phyloP scores from a whole-genome alignment of 1,139 yeast genomes.

The Arxiozyma bovina region DNA sequence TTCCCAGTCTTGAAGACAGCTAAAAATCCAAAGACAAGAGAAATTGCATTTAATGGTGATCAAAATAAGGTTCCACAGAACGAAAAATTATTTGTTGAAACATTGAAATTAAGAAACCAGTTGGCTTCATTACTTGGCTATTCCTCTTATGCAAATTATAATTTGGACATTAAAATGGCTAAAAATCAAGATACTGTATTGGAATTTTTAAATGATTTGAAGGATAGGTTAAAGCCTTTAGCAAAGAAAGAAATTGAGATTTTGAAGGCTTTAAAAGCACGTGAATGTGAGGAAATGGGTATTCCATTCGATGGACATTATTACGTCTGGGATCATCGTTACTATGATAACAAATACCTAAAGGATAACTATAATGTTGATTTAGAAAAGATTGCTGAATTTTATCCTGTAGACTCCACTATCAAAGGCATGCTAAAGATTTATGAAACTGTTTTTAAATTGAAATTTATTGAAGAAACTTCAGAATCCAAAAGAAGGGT shows the following conservation, averaged over 20 bases:
- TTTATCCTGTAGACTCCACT: constrained; percentile 65
- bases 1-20: constrained; percentile 72
- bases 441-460: constrained; percentile 58
- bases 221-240: constrained; percentile 46
- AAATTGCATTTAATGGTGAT: constrained; percentile 53
- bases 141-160: constrained; percentile 55
- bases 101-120: constrained; percentile 52
- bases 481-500: constrained; percentile 34
- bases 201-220: constrained; percentile 54
- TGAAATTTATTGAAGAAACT: constrained; percentile 51
- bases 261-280: constrained; percentile 45
- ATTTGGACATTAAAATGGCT: constrained; percentile 74
- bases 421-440: constrained; percentile 58
- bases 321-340: constrained; percentile 69
- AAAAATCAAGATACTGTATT: constrained; percentile 52
- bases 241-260: constrained; percentile 47
- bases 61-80: constrained; percentile 59
- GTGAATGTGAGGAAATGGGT: constrained; percentile 41
- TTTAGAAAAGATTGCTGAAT: constrained; percentile 61
- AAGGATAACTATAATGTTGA: constrained; percentile 66
- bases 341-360: constrained; percentile 53
- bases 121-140: constrained; percentile 60
- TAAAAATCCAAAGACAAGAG: constrained; percentile 53
- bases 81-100: constrained; percentile 48
- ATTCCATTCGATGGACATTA: constrained; percentile 38